A percentile compares a stretch with the other conserved stretches of the same genome.
Conservation (phyloP, 768 basidiomycete genomes). For the Lentinula aciculospora region DNA sequence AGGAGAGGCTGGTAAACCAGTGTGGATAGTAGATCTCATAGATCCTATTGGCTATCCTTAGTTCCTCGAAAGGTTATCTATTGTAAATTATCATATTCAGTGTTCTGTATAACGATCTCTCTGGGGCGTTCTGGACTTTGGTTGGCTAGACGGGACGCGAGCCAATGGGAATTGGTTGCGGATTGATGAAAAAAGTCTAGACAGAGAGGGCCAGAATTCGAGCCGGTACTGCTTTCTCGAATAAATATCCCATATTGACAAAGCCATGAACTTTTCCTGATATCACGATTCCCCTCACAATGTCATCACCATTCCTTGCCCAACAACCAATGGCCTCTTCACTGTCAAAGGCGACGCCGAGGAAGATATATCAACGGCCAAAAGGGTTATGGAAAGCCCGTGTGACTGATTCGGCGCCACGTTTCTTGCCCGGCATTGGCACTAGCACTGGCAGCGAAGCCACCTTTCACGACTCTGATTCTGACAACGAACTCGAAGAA, state of each 20-base stretch:
- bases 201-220: conserved; percentile 4
- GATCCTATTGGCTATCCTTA: not conserved
- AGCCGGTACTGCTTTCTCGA: not conserved
- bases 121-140: conserved; percentile 5
- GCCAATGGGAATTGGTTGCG: not conserved
- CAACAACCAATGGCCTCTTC: not conserved
- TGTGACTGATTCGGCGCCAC: conserved; percentile 22
- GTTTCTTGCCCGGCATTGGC: conserved; percentile 12
- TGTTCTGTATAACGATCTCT: not conserved
- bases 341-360: not conserved
- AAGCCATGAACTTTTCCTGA: conserved; percentile 1
- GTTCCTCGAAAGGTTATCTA: not conserved
- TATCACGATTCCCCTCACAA: not conserved
- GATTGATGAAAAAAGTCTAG: conserved; percentile 6
- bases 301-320: not conserved
- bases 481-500: conserved; percentile 16
- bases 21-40: not conserved
- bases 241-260: conserved; percentile 8
- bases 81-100: not conserved
- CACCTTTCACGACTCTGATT: conserved; percentile 15
- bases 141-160: conserved; percentile 3
- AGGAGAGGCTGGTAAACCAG: conserved; percentile 48
- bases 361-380: conserved; percentile 19
- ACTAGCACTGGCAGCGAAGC: conserved; percentile 7
- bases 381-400: conserved; percentile 42